Evolutionary conservation across 805 yeast species (phyloP).

Genomic region (Grigorovia humatica): DNA sequence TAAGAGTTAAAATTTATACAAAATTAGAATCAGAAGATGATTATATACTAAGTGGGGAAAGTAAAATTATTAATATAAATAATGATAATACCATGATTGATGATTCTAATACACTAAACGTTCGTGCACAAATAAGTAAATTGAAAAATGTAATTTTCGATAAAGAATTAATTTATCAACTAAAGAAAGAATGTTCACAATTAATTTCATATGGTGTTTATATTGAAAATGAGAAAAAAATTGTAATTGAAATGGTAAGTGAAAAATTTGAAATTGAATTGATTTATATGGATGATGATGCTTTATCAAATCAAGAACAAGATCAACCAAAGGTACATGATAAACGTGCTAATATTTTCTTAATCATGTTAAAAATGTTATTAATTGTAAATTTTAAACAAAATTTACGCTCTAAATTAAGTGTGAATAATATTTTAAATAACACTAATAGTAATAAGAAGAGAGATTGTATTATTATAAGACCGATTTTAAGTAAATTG

Average conservation of each 20-base stretch:
- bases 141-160: conserved; percentile 77
- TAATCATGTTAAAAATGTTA: conserved; percentile 27
- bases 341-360: conserved; percentile 27
- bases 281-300: conserved; percentile 33
- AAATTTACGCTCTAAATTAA: conserved; percentile 21
- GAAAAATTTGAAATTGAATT: conserved; percentile 64
- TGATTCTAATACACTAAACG: conserved; percentile 20
- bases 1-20: conserved; percentile 50
- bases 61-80: conserved; percentile 16
- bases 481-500: conserved; percentile 26
- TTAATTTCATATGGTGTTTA: conserved; percentile 61
- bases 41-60: conserved; percentile 48
- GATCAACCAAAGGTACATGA: conserved; percentile 35
- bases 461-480: conserved; percentile 18
- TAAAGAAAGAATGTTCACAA: conserved; percentile 63
- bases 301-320: conserved; percentile 30
- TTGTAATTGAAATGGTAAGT: conserved; percentile 54
- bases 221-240: conserved; percentile 50
- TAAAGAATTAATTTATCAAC: conserved; percentile 73
- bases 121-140: conserved; percentile 47
- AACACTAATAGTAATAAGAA: conserved; percentile 3
- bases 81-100: background rate
- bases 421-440: conserved; percentile 5
- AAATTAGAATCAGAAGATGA: conserved; percentile 44
- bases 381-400: conserved; percentile 33